A percentile compares a stretch with the other conserved stretches of the same genome.
phyloP scores from a whole-genome alignment of 164 flowering plant species.

The Protea cynaroides region DNA sequence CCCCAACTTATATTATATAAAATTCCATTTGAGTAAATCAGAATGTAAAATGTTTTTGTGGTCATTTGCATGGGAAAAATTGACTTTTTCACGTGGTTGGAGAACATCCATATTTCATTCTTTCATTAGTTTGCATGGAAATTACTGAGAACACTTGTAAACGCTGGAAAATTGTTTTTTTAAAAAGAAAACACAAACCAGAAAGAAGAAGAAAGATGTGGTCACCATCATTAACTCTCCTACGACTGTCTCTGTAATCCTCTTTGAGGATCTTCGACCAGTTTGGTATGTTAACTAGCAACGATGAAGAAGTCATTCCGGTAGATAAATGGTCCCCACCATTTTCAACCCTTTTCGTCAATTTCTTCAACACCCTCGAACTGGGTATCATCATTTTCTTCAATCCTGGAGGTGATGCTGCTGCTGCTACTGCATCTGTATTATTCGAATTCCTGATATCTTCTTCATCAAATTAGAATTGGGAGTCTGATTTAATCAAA shows the following conservation, averaged over 20 bases:
- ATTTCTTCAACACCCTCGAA: constrained; percentile 8
- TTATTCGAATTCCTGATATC: constrained; percentile 16
- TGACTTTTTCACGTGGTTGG: too few relatives aligned
- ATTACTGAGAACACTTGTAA: too few relatives aligned
- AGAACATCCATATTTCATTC: too few relatives aligned
- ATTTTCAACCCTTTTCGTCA: constrained; percentile 9
- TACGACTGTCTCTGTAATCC: constrained; percentile 9
- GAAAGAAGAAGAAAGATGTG: too few relatives aligned
- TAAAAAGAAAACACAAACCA: too few relatives aligned
- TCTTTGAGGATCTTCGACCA: constrained; percentile 28
- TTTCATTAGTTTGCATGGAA: too few relatives aligned
- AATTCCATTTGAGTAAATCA: too few relatives aligned
- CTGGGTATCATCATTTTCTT: constrained; percentile 12
- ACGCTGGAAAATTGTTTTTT: too few relatives aligned
- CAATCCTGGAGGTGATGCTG: constrained; percentile 5
- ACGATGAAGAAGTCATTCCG: constrained; percentile 11
- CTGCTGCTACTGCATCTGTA: too few relatives aligned
- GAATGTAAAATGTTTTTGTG: too few relatives aligned
- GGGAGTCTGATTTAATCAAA: neutral
- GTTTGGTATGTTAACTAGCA: constrained; percentile 29
- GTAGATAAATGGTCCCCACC: neutral
- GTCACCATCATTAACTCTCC: constrained; percentile 1
- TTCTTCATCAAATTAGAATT: constrained; percentile 23
- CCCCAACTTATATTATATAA: too few relatives aligned
- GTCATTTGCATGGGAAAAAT: too few relatives aligned